Base-by-base conservation (phyloP, 129 eudicot species). In the sunflower (Helianthus annuus) region DNA sequence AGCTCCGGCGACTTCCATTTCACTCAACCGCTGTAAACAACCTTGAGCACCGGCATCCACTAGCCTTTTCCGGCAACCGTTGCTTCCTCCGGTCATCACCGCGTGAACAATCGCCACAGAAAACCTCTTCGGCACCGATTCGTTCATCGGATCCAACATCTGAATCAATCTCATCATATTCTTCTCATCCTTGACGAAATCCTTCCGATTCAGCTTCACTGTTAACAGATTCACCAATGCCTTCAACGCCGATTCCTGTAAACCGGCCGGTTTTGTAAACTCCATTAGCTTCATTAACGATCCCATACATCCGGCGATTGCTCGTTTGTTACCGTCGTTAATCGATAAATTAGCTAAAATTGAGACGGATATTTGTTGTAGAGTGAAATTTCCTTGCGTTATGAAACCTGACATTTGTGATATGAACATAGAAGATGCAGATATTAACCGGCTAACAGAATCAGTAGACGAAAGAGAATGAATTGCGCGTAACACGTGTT, bases 141-240 rank as follows among this genome's bases (percentile, higher is more conserved):
- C 97, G 15, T 84, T 83, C 64, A 66, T 72, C 34, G 89, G 96
- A 84, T 88, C 96, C 83, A 91, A 57, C 97, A 88, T 88, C 54
- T 88, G 86, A 7, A 80, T 82, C 70, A 91, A 51, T 79, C 96
- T 71, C 88, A 79, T 84, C 79, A 91, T 70, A 63, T 83, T 86
- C 83, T 88, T 91, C 71, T 91, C 97, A 59, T 88, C 97, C 85
- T 83, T 91, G 36, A 79, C 92, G 49, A 91, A 82, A n/a, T 88
- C 90, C 71, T 91, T 91, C 69, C 96, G 51, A 78, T 86, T 91
- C 2, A 82, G 76, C 81, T 79, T 85, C 68, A 88, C 88, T 0
- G 85, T 62, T 64, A 91, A 65, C 70, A 88, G 29, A 72, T 82
- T 78, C 7, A 84, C 72, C 68, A 91, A 75, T 1, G 90, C 86